phyloP scores from a whole-genome alignment of 495 filamentous ascomycete species.

The Daldinia concentrica region DNA sequence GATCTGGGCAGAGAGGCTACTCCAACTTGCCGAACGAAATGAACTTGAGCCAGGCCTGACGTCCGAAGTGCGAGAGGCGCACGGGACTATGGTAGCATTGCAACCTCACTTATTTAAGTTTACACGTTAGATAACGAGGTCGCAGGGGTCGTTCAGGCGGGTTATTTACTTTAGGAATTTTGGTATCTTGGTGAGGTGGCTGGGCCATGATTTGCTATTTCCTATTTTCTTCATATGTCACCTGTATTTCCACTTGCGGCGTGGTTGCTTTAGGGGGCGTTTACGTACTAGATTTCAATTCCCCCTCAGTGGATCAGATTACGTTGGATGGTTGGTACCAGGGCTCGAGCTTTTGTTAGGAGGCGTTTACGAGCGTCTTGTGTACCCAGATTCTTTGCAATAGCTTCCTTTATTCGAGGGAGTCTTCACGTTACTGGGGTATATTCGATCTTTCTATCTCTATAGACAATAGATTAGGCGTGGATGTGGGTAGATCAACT shows the following conservation, averaged over 20 bases:
- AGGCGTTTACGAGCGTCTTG: not conserved
- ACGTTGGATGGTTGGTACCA: conserved; percentile 2
- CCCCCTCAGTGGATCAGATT: not conserved
- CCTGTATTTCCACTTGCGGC: not conserved
- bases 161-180: not conserved
- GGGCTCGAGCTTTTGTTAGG: not conserved
- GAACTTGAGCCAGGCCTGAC: conserved; percentile 5
- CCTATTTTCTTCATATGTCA: not conserved
- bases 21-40: not conserved
- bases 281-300: not conserved
- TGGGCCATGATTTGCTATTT: not conserved
- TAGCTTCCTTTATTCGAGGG: not conserved
- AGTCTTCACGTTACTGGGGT: not conserved
- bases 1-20: conserved; percentile 6
- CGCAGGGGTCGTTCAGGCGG: not conserved
- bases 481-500: not conserved
- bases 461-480: not conserved
- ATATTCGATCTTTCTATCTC: not conserved
- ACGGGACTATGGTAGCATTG: conserved; percentile 7
- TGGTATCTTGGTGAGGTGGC: not conserved
- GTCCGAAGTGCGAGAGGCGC: conserved; percentile 6
- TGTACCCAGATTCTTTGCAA: not conserved
- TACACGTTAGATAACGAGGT: not conserved
- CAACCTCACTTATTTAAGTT: conserved; percentile 1
- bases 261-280: not conserved